Percentiles rank a stretch among this genome's conserved stretches.
phyloP scores from a whole-genome alignment of 768 basidiomycete genomes.

The Kwoniella botswanensis region DNA sequence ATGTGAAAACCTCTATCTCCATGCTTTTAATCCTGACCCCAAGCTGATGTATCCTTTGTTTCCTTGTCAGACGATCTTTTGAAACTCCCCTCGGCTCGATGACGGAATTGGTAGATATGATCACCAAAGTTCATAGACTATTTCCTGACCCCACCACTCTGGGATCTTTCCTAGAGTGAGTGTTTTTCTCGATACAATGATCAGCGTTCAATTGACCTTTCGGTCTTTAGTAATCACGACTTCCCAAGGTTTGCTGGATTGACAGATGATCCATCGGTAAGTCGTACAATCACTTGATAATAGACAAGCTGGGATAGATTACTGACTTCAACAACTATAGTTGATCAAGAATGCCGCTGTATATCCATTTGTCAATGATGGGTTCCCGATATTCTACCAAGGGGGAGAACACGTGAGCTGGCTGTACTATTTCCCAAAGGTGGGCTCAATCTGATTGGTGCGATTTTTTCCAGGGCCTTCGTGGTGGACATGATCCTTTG shows the following conservation, averaged over 20 bases:
- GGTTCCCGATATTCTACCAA: conserved; percentile 58
- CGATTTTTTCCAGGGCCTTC: conserved; percentile 36
- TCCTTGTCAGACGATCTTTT: conserved; percentile 48
- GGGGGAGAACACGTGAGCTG: conserved; percentile 50
- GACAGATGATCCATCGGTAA: conserved; percentile 41
- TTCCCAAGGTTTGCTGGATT: conserved; percentile 49
- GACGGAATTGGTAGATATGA: conserved; percentile 47
- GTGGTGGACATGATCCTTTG: conserved; percentile 53
- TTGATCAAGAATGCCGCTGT: conserved; percentile 57
- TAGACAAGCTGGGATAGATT: not conserved
- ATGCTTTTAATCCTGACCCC: too few species aligned
- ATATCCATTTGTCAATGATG: conserved; percentile 58
- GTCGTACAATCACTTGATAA: conserved; percentile 6
- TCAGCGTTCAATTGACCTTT: too few species aligned
- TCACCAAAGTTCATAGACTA: conserved; percentile 38
- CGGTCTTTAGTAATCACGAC: conserved; percentile 51
- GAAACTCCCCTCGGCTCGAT: conserved; percentile 36
- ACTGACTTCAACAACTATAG: conserved; percentile 11
- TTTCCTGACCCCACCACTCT: conserved; percentile 53
- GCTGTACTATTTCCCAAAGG: not conserved
- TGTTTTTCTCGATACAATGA: not conserved
- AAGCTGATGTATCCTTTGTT: not conserved
- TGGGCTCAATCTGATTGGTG: too few species aligned
- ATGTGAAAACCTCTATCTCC: too few species aligned
- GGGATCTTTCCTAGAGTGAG: conserved; percentile 57